phyloP scores from a whole-genome alignment of 441 rosid species.

The Erodium moschatum region DNA sequence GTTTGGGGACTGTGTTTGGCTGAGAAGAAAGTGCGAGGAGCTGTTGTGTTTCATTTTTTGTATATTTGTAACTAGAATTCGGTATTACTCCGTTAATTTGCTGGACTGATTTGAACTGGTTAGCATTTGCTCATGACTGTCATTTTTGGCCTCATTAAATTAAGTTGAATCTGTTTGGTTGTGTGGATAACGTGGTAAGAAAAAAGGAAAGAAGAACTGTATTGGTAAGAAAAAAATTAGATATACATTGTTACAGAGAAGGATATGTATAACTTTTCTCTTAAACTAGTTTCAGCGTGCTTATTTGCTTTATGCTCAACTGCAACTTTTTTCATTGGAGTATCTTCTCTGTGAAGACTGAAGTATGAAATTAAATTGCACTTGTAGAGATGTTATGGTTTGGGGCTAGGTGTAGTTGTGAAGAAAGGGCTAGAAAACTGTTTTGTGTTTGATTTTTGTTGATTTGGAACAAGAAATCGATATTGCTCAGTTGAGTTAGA shows the following conservation, averaged over 20 bases:
- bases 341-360: neutral
- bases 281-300: neutral
- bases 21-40: neutral
- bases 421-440: neutral
- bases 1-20: neutral
- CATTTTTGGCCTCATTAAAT: neutral
- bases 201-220: neutral
- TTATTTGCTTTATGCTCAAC: neutral
- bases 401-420: neutral
- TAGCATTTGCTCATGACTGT: neutral
- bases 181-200: neutral
- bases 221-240: neutral
- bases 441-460: neutral
- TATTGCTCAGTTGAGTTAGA: neutral
- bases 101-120: neutral
- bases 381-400: neutral
- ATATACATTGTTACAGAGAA: neutral
- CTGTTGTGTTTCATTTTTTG: neutral
- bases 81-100: no score
- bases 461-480: neutral
- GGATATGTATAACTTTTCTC: neutral
- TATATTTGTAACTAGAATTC: no score
- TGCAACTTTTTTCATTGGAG: neutral
- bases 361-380: neutral
- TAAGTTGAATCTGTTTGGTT: slow-evolving; percentile 1